Base-by-base conservation (phyloP, 495 filamentous ascomycete species). In the Hypoxylon trugodes region DNA sequence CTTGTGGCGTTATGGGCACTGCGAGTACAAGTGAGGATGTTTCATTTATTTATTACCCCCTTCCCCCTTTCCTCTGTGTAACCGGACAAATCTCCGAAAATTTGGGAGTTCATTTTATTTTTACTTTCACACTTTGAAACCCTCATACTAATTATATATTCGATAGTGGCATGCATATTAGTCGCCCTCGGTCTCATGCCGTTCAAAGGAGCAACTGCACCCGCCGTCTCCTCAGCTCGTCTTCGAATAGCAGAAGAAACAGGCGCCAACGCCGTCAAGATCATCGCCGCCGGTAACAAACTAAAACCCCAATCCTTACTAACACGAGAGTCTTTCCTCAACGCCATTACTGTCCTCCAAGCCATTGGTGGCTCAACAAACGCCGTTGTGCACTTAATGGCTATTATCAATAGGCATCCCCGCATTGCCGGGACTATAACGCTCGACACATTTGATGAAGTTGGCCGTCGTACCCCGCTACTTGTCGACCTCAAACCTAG, bases 341-440 rank as follows among this genome's bases (percentile, higher is more conserved):
- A 90, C 66, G 87, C 87, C 38, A 86, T 88, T 63, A 87, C 77
- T 1, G 87, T 89, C 0, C 78, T 90, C 1, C 87, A 89, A 58
- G 87, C 87, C 15, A 87, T 89, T 36, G 87, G 87, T 16, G 87
- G 87, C 13, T 88, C 85, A 0, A 89, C 87, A 1, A 90, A 89
- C 73, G 86, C 85, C 3, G 78, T 90, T 4, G 83, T 89, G 0
- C 87, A 90, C 61, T 71, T 90, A 7, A 72, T 90, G 70, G 87
- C 87, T 15, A 88, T 89, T 53, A 73, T 76, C 16, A 86, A 86
- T 69, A 77, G 86, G 13, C 86, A 89, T 60, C 85, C 84, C 0
- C 56, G 63, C 2, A 56, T 89, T 4, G 76, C 81, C 10, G 84
- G 84, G 0, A 73, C 71, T 6, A 84, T 90, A 35, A 84, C 79